These are phyloP conservation scores for Fonsecaea erecta DNA, from an alignment of 2,329 filamentous ascomycete species.

Conservation along the genomic window DNA sequence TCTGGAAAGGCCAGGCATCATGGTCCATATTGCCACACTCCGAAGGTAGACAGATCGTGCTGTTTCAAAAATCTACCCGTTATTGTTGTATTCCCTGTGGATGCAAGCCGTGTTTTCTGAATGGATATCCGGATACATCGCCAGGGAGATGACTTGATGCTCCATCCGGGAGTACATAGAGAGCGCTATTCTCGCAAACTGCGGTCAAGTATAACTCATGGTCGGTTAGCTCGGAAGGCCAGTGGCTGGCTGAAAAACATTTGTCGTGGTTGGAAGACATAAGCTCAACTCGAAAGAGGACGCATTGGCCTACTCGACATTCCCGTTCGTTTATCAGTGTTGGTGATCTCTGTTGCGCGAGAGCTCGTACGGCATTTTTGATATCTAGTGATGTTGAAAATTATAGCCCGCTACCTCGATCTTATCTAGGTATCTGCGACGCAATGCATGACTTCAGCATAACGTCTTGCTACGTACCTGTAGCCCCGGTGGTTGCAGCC, in stretches of 20 bases:
- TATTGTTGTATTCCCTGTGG: background rate
- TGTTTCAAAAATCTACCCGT: background rate
- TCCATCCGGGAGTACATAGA: background rate
- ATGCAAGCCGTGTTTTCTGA: background rate
- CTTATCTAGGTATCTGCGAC: background rate
- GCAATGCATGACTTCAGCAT: background rate
- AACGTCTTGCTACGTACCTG: background rate
- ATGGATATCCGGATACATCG: background rate
- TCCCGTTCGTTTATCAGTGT: background rate
- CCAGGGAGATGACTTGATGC: background rate
- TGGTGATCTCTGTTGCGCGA: background rate
- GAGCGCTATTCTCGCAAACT: background rate
- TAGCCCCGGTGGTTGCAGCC: too few relatives aligned
- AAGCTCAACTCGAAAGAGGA: background rate
- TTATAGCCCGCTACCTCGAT: background rate
- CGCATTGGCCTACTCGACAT: background rate
- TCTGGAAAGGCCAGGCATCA: background rate
- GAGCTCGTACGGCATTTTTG: background rate
- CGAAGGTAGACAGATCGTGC: background rate
- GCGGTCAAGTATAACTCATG: background rate
- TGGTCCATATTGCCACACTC: background rate
- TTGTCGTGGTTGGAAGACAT: background rate
- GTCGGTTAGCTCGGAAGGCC: background rate
- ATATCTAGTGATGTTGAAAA: background rate
- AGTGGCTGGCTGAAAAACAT: background rate